A percentile compares a stretch with the other conserved stretches of the same genome.
Conservation (phyloP, 1,139 yeast species). For the Chernovozyma aurita region DNA sequence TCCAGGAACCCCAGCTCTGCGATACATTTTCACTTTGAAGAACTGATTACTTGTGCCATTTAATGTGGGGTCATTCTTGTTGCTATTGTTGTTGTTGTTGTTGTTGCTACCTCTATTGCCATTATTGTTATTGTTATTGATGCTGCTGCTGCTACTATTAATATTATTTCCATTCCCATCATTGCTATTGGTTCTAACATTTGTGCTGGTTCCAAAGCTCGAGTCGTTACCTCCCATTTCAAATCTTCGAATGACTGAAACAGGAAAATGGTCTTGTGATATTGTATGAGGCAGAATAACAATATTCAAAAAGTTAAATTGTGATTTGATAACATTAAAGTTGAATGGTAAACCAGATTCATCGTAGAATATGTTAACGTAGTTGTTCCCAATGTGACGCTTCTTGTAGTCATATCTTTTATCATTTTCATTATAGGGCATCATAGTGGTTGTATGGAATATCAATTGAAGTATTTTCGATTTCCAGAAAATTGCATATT, state of each 20-base stretch:
- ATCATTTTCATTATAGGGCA: conserved; percentile 54
- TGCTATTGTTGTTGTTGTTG: not conserved
- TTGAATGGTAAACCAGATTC: conserved; percentile 65
- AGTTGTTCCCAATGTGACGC: conserved; percentile 82
- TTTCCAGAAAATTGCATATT: conserved; percentile 69
- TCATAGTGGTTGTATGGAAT: conserved; percentile 77
- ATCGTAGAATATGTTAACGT: conserved; percentile 75
- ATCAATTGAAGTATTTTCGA: conserved; percentile 69
- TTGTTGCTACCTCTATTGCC: conserved; percentile 1
- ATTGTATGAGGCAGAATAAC: conserved; percentile 65
- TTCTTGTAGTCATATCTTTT: conserved; percentile 55
- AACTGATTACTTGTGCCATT: conserved; percentile 19
- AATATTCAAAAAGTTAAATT: conserved; percentile 77
- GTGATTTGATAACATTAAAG: conserved; percentile 69
- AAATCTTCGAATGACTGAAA: too few relatives aligned
- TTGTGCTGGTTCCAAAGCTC: too few relatives aligned
- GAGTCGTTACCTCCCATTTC: too few relatives aligned
- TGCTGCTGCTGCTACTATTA: too few relatives aligned
- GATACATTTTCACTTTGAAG: conserved; percentile 58
- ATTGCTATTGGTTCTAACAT: too few relatives aligned
- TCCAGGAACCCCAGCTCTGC: conserved; percentile 71
- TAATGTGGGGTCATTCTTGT: too few relatives aligned
- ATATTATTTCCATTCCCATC: too few relatives aligned
- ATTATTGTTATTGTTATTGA: too few relatives aligned
- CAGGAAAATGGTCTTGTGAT: conserved; percentile 6